Percentiles rank a stretch among this genome's conserved stretches.
Evolutionary conservation across 768 basidiomycete genomes (phyloP).

Genomic region (Porphyrellus cyaneotinctus): DNA sequence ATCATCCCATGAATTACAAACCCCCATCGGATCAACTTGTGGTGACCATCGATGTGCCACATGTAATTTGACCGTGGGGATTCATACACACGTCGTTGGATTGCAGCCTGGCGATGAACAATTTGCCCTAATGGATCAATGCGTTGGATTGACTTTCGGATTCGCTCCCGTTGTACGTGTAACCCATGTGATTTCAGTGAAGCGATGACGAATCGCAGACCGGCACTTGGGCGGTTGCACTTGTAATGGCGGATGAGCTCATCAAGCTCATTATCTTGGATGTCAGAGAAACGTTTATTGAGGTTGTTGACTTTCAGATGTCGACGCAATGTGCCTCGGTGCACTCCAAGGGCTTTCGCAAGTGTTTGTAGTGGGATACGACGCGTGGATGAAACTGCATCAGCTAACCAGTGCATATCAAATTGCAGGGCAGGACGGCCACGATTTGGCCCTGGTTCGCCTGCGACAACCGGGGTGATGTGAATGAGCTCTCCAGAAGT

Average conservation of each 20-base stretch:
- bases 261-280: neutral
- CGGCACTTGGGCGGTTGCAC: slow-evolving; percentile 7
- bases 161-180: slow-evolving; percentile 9
- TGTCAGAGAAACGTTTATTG: neutral
- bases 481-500: too few relatives aligned
- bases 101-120: neutral
- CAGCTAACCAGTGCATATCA: too few relatives aligned
- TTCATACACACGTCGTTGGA: neutral
- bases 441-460: too few relatives aligned
- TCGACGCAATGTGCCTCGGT: too few relatives aligned
- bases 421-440: too few relatives aligned
- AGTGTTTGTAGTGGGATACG: too few relatives aligned
- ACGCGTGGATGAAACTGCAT: too few relatives aligned
- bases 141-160: slow-evolving; percentile 5
- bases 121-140: slow-evolving; percentile 6
- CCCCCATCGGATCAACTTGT: slow-evolving; percentile 24
- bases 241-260: slow-evolving; percentile 7
- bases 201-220: slow-evolving; percentile 16
- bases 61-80: slow-evolving; percentile 11
- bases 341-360: too few relatives aligned
- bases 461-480: too few relatives aligned
- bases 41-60: slow-evolving; percentile 27
- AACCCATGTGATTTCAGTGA: slow-evolving; percentile 12
- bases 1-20: too few relatives aligned
- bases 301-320: too few relatives aligned